Base-by-base conservation (phyloP, 2,329 filamentous ascomycete genomes). In the Colletotrichum brevisporum region DNA sequence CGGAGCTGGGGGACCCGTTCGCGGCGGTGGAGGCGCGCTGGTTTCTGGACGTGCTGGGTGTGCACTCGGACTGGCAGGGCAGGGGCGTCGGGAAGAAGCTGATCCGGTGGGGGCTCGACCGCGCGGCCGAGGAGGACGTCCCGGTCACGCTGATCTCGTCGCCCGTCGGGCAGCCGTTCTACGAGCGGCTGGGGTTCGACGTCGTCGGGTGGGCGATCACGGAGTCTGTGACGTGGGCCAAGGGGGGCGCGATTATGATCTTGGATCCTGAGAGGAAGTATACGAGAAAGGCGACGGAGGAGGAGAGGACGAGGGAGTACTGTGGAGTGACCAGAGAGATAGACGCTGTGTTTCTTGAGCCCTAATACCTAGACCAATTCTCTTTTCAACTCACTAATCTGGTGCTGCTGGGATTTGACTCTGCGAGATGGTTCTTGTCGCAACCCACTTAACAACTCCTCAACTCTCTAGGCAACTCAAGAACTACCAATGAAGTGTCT, bases 41-140 rank as follows among this genome's bases (percentile, higher is more conserved):
- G 57, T 27, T 13, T 13, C 12, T 61, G 21, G 21, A 26, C 9
- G 48, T 51, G 5, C 47, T 61, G 5, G 48, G 36, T 8, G 47
- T 51, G 31, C 57, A 61, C 18, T 31, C 45, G 8, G 57, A 52
- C 9, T 61, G 47, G 47, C 57, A 61, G 16, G 57, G 57, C 31
- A 61, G 18, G 36, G 57, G 57, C 6, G 16, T 52, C 10, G 57
- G 57, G 5, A 51, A 52, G 48, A 61, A 16, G 21, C 9, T 61
- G 47, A 31, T 52, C 31, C 47, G 43, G 48, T 61, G 57, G 57
- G 57, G 57, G 2, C 18, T 61, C 10, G 57, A 61, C 16, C 57
- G 57, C 6, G 39, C 57, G n/a, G 36, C 15, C 4, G 57, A 52
- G 18, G 47, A 61, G 27, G 27, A 61, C 5, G 47, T 51, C 13